These are phyloP conservation scores for Ganoderma leucocontextum DNA, from an alignment of 1,284 basidiomycete genomes.

Conservation along the genomic window DNA sequence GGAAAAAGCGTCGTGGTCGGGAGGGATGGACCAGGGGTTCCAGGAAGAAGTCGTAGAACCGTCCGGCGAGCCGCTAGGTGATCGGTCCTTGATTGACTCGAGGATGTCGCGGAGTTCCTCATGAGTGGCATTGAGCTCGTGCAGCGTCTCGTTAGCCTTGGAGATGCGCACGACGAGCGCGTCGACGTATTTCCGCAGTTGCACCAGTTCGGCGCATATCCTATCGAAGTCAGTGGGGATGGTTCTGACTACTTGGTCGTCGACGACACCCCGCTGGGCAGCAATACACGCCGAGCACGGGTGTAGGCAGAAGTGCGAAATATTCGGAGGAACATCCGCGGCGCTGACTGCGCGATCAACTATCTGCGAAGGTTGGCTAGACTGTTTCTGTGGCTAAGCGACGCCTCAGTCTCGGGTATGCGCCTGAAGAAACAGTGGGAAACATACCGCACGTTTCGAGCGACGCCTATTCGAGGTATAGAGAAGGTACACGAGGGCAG, in stretches of 20 bases:
- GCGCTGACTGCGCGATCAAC: neutral
- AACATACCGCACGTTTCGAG: neutral
- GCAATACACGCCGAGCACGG: neutral
- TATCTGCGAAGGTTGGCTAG: neutral
- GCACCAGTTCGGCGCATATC: neutral
- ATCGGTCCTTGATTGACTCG: neutral
- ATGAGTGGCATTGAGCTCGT: neutral
- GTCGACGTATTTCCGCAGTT: neutral
- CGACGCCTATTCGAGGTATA: neutral
- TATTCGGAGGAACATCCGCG: neutral
- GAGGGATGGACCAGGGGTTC: neutral
- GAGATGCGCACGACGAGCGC: neutral
- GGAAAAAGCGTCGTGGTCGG: neutral
- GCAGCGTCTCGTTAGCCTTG: neutral
- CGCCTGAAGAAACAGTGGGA: neutral
- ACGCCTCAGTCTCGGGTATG: neutral
- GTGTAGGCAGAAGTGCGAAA: neutral
- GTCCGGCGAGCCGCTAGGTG: conserved; percentile 17
- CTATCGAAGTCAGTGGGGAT: neutral
- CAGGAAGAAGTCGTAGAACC: neutral
- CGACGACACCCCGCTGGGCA: neutral
- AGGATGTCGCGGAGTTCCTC: conserved; percentile 1
- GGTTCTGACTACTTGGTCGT: neutral
- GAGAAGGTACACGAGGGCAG: neutral
- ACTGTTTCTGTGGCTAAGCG: neutral